phyloP scores from a whole-genome alignment of 2,329 filamentous ascomycete genomes.

The Diaporthe sp. region DNA sequence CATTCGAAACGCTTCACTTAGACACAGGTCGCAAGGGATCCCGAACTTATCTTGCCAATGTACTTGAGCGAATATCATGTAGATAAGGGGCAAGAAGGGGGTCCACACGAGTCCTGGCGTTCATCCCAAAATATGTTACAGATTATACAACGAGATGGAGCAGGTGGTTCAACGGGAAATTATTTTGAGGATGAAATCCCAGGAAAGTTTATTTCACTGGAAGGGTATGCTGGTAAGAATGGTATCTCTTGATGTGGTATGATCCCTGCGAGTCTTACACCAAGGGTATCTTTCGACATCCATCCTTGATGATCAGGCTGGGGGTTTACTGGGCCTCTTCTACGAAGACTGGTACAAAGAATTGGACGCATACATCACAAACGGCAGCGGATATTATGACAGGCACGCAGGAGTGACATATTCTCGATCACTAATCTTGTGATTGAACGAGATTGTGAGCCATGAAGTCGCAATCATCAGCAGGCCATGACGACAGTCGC shows the following conservation, averaged over 20 bases:
- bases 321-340: not conserved
- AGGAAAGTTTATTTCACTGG: slow-evolving; percentile 9
- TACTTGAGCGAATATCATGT: not conserved
- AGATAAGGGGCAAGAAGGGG: not conserved
- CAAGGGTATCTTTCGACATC: not conserved
- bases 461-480: not conserved
- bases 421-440: not conserved
- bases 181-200: slow-evolving; percentile 15
- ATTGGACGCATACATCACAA: not conserved
- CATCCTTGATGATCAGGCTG: not conserved
- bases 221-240: slow-evolving; percentile 9
- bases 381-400: not conserved
- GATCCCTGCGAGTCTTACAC: not conserved
- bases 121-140: slow-evolving; percentile 13
- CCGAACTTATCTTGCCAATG: not conserved
- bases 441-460: not conserved
- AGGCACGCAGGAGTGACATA: not conserved
- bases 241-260: not conserved
- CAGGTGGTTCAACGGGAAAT: slow-evolving; percentile 14
- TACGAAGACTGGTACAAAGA: not conserved
- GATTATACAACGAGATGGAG: not conserved
- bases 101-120: not conserved
- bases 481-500: not conserved
- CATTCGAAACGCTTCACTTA: slow-evolving; percentile 6
- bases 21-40: not conserved